phyloP scores from a whole-genome alignment of 176 grass and related monocot genomes.

The Avena atlantica region DNA sequence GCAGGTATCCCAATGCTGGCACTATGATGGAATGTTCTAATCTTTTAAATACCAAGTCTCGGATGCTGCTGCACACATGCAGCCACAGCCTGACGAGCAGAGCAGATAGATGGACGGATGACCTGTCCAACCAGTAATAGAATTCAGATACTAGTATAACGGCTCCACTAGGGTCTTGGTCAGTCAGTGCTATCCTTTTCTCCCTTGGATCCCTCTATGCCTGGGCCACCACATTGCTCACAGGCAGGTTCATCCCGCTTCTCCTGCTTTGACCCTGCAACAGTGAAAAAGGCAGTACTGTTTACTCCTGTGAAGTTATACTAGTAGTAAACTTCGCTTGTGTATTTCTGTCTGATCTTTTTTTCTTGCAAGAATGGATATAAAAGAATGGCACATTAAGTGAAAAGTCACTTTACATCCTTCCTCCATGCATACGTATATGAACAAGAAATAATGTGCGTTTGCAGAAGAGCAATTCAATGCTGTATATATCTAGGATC shows the following conservation, averaged over 20 bases:
- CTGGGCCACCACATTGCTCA: slow-evolving; percentile 64
- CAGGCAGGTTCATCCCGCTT: slow-evolving; percentile 32
- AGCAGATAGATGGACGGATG: slow-evolving; percentile 28
- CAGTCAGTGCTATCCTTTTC: slow-evolving; percentile 27
- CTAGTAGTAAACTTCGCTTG: neutral
- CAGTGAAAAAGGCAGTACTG: slow-evolving; percentile 40
- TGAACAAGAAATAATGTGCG: neutral
- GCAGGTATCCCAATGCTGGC: slow-evolving; percentile 36
- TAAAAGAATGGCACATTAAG: neutral
- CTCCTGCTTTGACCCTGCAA: slow-evolving; percentile 55
- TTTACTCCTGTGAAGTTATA: slow-evolving; percentile 29
- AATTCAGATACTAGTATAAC: slow-evolving; percentile 40
- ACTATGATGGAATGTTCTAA: slow-evolving; percentile 58
- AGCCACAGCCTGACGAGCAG: slow-evolving; percentile 48
- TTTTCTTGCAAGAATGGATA: neutral
- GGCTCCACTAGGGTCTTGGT: slow-evolving; percentile 36
- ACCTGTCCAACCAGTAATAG: slow-evolving; percentile 30
- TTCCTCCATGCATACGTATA: neutral
- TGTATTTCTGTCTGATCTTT: neutral
- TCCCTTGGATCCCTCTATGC: slow-evolving; percentile 57
- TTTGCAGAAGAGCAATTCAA: neutral
- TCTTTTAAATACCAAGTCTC: slow-evolving; percentile 35
- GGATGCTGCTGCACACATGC: slow-evolving; percentile 45
- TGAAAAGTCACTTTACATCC: neutral
- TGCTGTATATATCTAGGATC: neutral